Evolutionary conservation across 495 filamentous ascomycete genomes (phyloP), one percentile per base, ranked within the genome.

Genomic region (Pyrenula aspistea): DNA sequence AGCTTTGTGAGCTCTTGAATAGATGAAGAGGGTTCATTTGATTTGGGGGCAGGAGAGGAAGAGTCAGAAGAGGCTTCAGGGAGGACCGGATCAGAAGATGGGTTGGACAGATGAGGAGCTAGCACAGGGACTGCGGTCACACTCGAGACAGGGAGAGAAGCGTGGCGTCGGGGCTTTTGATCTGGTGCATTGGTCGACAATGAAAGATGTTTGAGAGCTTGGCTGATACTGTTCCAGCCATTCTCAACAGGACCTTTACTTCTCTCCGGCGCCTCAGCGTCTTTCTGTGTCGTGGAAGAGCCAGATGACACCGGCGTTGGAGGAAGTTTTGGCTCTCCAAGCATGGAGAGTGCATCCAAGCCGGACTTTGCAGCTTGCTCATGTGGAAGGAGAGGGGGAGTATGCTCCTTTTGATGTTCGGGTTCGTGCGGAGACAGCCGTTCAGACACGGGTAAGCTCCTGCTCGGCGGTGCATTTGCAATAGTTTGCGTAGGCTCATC

Each of bases 1-100:
- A 95, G 90, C 89, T 84, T 91, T 75, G 81, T 85, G 67, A 86
- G 77, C 68, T 85, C 82, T 72, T 84, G 68, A 70, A 75, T 81
- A 73, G 80, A 77, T 70, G 78, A 77, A 65, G 74, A 71, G 61
- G 75, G 76, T 59, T 71, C 67, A 69, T 66, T 69, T 63, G 62
- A 72, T 64, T 72, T 72, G 73, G 72, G 61, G 66, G 72, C 76
- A 62, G 80, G 74, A 67, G 80, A 79, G 71, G 67, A 77, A 51
- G 80, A 73, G 57, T 78, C 72, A 65, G 82, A 81, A 65, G 76
- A 72, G 57, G 77, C 63, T 67, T 68, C 64, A 69, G 73, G 71
- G 59, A 76, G 77, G 63, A 21, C 19, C 19, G 50, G 22, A 20
- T 21, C 10, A 52, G 8, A 21, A 24, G 77, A 80, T 52, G 89